Evolutionary conservation across 2,329 filamentous ascomycete genomes (phyloP), one percentile per base, ranked within the genome.

Genomic region (Zymoseptoria pseudotritici): DNA sequence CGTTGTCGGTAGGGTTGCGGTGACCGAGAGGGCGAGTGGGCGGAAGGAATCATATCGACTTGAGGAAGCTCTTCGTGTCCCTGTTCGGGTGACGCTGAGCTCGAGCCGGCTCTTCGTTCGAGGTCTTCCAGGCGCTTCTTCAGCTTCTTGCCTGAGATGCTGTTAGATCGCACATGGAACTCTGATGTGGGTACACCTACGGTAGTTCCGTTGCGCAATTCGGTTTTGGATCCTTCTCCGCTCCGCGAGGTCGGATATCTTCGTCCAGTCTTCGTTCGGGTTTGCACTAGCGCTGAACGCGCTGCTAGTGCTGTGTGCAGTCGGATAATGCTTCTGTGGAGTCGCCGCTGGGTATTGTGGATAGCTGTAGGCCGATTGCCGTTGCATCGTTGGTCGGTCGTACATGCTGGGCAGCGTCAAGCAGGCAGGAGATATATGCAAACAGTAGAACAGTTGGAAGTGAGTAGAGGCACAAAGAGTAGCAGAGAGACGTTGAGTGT

Each of bases 251-350:
- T 97, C 93, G 60, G 93, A 96, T 74, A 97, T 96, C 85, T 97
- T 96, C 73, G 93, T 97, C 93, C 93, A 97, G 79, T 97, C 93
- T 79, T 97, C 93, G 72, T 97, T 92, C 58, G 93, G 90, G 75
- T 96, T 95, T 69, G 92, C 93, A 65, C 91, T 95, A 70, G 88
- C 89, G 78, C 90, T 95, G 81, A 96, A 96, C 69, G 93, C 93
- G 78, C 91, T 96, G 79, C 91, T 96, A 63, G 90, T 95, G 73
- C 87, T 87, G 72, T 91, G 86, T 65, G 79, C 82, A 50, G 85
- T 81, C 69, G 88, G 87, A 72, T 90, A 87, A 26, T 73, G 69
- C 74, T 88, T 85, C 56, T 86, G 81, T 61, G 77, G 71, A 71
- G 73, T 73, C 65, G 62, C 75, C 63, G 67, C 73, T 68, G 69